Base-by-base conservation (phyloP, 2,329 filamentous ascomycete genomes). In the Daldinia eschscholtzii region DNA sequence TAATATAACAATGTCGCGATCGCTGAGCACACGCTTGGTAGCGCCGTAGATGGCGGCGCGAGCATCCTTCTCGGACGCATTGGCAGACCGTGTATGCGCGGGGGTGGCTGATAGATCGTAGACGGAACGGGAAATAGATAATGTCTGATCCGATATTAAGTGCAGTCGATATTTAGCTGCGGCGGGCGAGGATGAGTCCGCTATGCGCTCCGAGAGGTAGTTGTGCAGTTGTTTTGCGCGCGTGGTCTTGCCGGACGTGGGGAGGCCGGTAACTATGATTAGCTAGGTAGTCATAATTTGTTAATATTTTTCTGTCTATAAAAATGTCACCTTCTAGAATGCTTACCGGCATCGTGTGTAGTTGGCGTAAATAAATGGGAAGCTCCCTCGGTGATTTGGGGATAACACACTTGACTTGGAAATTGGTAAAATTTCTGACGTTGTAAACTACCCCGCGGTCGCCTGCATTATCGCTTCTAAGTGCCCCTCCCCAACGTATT, bases 21-120 rank as follows among this genome's bases (percentile, higher is more conserved):
- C 87, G 67, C 87, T 89, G 33, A 97, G 84, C 56, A 90, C 86
- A 48, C 93, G 86, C 83, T 95, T 95, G 52, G 95, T 91, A 67
- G 93, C 92, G 67, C 87, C 93, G 78, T 92, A 93, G 62, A 93
- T 84, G 46, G 89, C 86, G 1, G 93, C 93, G 28, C 93, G 88
- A 1, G 92, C 93, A 81, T 95, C 91, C 79, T 97, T 97, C 77
- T 97, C 93, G 1, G 89, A 87, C 28, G 88, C 87, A 74, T 92
- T 92, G 65, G 92, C 92, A 28, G 91, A 91, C 67, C 91, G 88
- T 37, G 87, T 85, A 75, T 91, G 88, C 3, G 84, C 85, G 2
- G 85, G 85, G 23, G 89, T 80, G 3, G 83, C 81, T 1, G 87
- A 88, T 44, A 91, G 85, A 75, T 91, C 88, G 83, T 95, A 95